phyloP scores from a whole-genome alignment of 2,329 filamentous ascomycete species.

The Claviceps sp. region DNA sequence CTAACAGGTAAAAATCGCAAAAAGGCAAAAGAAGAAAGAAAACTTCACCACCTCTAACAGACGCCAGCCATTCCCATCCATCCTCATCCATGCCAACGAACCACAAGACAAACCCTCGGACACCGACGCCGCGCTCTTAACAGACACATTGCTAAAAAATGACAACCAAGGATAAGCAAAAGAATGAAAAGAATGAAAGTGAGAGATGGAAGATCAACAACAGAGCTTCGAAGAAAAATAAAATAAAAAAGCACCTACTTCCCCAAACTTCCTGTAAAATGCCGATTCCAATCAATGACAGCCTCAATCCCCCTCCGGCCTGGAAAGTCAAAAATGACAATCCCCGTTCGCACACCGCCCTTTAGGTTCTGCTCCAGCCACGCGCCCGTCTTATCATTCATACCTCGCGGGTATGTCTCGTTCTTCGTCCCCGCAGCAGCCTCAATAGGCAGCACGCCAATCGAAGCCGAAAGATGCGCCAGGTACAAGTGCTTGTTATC shows the following conservation, averaged over 20 bases:
- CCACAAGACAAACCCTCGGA: too few species aligned
- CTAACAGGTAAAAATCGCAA: too few species aligned
- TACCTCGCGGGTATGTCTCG: conserved; percentile 24
- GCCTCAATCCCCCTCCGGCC: conserved; percentile 28
- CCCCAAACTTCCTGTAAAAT: not conserved
- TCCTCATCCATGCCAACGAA: too few species aligned
- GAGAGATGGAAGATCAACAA: not conserved
- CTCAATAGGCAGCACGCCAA: conserved; percentile 35
- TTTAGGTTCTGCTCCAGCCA: conserved; percentile 22
- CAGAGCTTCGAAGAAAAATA: not conserved
- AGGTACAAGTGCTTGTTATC: conserved; percentile 28
- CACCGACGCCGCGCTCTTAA: not conserved
- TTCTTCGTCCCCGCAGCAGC: conserved; percentile 34
- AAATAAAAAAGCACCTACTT: not conserved
- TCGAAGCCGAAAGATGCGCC: conserved; percentile 32
- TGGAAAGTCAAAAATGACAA: conserved; percentile 37
- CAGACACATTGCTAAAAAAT: too few species aligned
- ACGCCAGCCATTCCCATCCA: too few species aligned
- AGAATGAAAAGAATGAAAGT: not conserved
- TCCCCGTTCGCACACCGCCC: conserved; percentile 23
- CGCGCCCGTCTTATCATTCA: conserved; percentile 35
- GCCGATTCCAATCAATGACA: conserved; percentile 27
- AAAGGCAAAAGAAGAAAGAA: too few species aligned
- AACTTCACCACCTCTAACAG: too few species aligned
- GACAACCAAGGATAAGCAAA: not conserved